These are phyloP conservation scores for Penicillium roqueforti DNA, from an alignment of 495 filamentous ascomycete genomes.

Conservation along the genomic window DNA sequence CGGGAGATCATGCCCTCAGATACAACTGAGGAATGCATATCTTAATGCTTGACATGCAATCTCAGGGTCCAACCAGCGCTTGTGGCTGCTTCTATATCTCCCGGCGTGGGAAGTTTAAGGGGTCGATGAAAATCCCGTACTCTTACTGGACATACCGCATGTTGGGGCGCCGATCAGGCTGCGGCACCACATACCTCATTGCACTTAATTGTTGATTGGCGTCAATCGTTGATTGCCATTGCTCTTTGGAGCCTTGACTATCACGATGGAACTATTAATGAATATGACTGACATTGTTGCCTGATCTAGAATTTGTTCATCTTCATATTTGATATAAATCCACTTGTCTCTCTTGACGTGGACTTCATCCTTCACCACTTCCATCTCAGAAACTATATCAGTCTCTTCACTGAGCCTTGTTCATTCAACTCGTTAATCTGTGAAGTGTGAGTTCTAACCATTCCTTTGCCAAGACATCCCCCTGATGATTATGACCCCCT, in stretches of 20 bases:
- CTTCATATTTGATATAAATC: constrained; percentile 8
- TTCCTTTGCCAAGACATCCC: constrained; percentile 31
- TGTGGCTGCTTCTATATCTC: constrained; percentile 7
- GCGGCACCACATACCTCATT: constrained; percentile 26
- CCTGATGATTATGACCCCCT: constrained; percentile 45
- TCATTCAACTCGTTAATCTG: constrained; percentile 30
- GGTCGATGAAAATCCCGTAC: constrained; percentile 18
- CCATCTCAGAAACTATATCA: constrained; percentile 11
- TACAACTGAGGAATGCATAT: constrained; percentile 18
- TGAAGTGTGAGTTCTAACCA: constrained; percentile 39
- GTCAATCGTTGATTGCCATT: constrained; percentile 1
- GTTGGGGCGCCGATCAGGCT: constrained; percentile 16
- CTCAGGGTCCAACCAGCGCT: constrained; percentile 10
- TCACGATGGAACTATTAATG: neutral
- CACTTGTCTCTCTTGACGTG: constrained; percentile 9
- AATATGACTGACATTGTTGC: constrained; percentile 4
- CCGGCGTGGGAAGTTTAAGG: constrained; percentile 7
- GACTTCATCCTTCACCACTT: constrained; percentile 17
- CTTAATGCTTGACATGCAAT: neutral
- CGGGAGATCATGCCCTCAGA: constrained; percentile 13
- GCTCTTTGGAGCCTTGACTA: neutral
- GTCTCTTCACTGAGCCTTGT: constrained; percentile 16
- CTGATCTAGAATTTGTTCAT: constrained; percentile 7
- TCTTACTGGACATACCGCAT: constrained; percentile 14
- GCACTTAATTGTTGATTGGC: neutral